Evolutionary conservation across 371 early-diverging fungal genomes (phyloP), one percentile per base, ranked within the genome.

Genomic region (Fennellomyces sp.): DNA sequence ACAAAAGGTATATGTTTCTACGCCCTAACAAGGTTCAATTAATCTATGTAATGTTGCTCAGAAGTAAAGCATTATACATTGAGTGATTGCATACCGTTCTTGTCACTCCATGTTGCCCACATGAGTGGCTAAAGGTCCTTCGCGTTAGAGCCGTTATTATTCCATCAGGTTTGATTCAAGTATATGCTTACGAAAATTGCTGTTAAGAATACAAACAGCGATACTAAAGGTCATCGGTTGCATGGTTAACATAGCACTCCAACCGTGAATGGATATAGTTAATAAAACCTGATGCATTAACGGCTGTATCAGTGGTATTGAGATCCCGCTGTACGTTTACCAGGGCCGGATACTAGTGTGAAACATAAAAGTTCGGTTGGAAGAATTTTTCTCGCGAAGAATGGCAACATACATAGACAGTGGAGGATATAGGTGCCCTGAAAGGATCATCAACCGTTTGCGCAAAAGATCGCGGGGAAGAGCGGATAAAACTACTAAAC

Each of bases 61-160:
- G n/a, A n/a, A n/a, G n/a, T n/a, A n/a, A n/a, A n/a, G n/a, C n/a
- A n/a, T n/a, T n/a, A n/a, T n/a, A n/a, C n/a, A n/a, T n/a, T 19
- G 10, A 6, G n/a, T 5, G 15, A 41, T n/a, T n/a, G 1, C 61
- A 51, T 64, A 64, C 67, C 67, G 29, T 58, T 54, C 11, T 17
- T 36, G 42, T 69, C 69, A n/a, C 64, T 56, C 48, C 60, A 64
- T 3, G 62, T 54, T 2, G 72, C 72, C 72, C 72, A 72, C 19
- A 72, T 29, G 15, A 72, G 48, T 7, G 72, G 72, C 64, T 66
- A 66, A 52, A n/a, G n/a, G n/a, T n/a, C n/a, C n/a, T n/a, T n/a
- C n/a, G n/a, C n/a, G n/a, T n/a, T n/a, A n/a, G n/a, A n/a, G n/a
- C n/a, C n/a, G n/a, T n/a, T n/a, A n/a, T n/a, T n/a, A n/a, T n/a